Percentiles rank a stretch among this genome's conserved stretches.
Evolutionary conservation across 352 stramenopile species (phyloP).

Genomic region (Phytophthora fragariae): DNA sequence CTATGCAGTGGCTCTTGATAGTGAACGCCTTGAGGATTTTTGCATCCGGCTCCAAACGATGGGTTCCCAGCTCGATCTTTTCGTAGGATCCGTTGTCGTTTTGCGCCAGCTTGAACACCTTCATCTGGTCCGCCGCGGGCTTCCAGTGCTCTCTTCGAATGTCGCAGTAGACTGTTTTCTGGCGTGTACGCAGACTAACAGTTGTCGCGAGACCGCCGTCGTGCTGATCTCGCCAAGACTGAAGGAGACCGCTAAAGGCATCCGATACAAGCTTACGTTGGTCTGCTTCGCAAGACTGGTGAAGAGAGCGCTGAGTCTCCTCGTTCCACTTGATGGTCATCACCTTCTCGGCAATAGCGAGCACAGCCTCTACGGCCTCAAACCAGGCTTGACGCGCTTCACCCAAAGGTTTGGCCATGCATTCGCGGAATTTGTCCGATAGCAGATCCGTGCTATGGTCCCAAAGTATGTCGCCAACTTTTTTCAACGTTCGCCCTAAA

Average conservation of each 20-base stretch:
- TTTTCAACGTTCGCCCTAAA: too few relatives aligned
- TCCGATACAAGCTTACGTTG: constrained; percentile 15
- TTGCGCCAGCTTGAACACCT: constrained; percentile 29
- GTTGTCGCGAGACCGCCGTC: constrained; percentile 23
- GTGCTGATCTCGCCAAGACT: constrained; percentile 19
- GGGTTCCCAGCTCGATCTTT: constrained; percentile 15
- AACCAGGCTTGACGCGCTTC: constrained; percentile 33
- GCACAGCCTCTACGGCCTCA: constrained; percentile 25
- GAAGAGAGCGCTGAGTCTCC: constrained; percentile 19
- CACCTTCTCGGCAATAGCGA: constrained; percentile 11
- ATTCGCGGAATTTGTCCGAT: constrained; percentile 26
- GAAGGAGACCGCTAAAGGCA: constrained; percentile 19
- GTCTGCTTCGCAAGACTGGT: constrained; percentile 18
- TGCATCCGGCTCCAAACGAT: constrained; percentile 28
- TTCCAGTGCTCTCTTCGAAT: constrained; percentile 36
- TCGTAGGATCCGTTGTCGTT: constrained; percentile 20
- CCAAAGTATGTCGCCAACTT: too few relatives aligned
- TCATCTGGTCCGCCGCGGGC: constrained; percentile 36
- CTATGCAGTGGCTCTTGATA: constrained; percentile 36
- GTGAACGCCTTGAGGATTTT: constrained; percentile 31
- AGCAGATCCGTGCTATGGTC: neutral
- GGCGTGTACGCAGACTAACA: constrained; percentile 9
- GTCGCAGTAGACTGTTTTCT: constrained; percentile 13
- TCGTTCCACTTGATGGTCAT: constrained; percentile 18
- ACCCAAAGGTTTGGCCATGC: constrained; percentile 22